phyloP scores from a whole-genome alignment of 2,329 filamentous ascomycete genomes.

The Claviceps pusilla region DNA sequence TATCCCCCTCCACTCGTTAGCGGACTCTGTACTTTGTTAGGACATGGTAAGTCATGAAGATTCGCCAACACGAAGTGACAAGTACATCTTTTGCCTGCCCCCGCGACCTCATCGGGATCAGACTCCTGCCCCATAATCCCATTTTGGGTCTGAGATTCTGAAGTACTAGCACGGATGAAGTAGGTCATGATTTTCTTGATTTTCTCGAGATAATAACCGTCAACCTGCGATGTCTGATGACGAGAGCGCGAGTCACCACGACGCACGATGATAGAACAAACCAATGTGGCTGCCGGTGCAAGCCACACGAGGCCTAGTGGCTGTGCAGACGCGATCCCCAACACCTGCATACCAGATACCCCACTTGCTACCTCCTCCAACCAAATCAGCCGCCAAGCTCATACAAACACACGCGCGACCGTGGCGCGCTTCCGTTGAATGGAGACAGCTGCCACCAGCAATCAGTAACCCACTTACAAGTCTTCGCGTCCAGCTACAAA shows the following conservation, averaged over 20 bases:
- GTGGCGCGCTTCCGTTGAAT: conserved; percentile 6
- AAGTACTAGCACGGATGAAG: not conserved
- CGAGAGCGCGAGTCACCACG: not conserved
- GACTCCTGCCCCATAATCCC: not conserved
- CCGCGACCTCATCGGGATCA: not conserved
- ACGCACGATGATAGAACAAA: not conserved
- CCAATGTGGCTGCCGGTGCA: not conserved
- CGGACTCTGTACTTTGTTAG: too few species aligned
- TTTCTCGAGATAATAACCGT: not conserved
- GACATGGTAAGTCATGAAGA: too few species aligned
- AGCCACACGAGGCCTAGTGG: not conserved
- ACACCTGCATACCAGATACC: not conserved
- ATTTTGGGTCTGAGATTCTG: not conserved
- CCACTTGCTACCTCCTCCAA: conserved; percentile 2
- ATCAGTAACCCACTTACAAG: conserved; percentile 43
- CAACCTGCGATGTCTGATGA: not conserved
- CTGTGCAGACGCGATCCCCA: not conserved
- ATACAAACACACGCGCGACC: conserved; percentile 8
- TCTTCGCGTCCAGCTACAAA: conserved; percentile 46
- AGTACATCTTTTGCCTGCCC: not conserved
- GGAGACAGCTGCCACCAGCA: conserved; percentile 16
- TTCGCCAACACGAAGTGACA: too few species aligned
- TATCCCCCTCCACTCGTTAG: not conserved
- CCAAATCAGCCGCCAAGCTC: conserved; percentile 3
- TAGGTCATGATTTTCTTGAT: not conserved